Evolutionary conservation across 148 eudicot genomes (phyloP), one percentile per base, ranked within the genome.

Genomic region (Bassia scoparia): DNA sequence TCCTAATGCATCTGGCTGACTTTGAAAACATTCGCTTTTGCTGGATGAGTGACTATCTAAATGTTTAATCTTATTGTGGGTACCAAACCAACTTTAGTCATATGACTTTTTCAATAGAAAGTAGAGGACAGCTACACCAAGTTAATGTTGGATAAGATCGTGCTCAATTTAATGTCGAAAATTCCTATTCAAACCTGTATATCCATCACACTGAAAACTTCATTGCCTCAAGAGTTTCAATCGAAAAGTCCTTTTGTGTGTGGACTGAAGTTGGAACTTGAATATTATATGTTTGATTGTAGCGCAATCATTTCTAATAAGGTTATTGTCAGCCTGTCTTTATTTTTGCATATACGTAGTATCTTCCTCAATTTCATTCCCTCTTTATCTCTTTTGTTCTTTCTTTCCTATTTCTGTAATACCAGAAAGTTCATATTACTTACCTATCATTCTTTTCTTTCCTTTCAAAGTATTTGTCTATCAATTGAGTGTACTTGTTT

Each of bases 331-430:
- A 49, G 17, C 49, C 55, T 33, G 69, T 31, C 31, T n/a, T 3
- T 48, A 38, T 30, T 54, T 46, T 31, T 41, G 8, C 12, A 7
- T 66, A n/a, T 18, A 31, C 8, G n/a, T 62, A n/a, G 46, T 9
- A 61, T 61, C 56, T 13, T 43, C 54, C 12, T 64, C 67, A 23
- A n/a, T n/a, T 60, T 60, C 56, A 1, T 65, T 48, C 50, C 58
- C 61, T n/a, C 21, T 35, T 15, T 72, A 18, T 61, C 44, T 17
- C 31, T 58, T n/a, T n/a, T 61, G 50, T 13, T 34, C 21, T 23
- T 59, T 71, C 33, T 8, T 60, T 50, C 54, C 41, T 64, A 27
- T 71, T 71, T 20, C 7, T 60, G 74, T 59, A 64, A 27, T 59
- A 43, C 41, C 20, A 38, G 74, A 71, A 64, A 60, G 52, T 24